Evolutionary conservation across 2,329 filamentous ascomycete genomes (phyloP).

Genomic region (Myriosclerotinia curreyana): DNA sequence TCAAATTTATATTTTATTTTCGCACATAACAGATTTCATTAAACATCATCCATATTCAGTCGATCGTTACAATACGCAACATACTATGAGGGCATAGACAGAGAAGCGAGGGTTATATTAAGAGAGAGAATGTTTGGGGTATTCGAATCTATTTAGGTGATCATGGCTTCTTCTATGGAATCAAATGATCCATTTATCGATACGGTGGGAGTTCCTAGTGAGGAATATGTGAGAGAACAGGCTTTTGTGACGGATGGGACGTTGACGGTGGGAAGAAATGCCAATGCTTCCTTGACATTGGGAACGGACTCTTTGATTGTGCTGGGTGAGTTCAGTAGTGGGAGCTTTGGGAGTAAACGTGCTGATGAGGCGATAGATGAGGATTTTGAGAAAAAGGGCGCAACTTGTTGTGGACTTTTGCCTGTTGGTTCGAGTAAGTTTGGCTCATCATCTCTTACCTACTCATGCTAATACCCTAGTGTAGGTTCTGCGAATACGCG

Average conservation of each 20-base stretch:
- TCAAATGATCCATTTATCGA: slow-evolving; percentile 41
- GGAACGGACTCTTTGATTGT: slow-evolving; percentile 59
- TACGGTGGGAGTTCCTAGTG: slow-evolving; percentile 33
- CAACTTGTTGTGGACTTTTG: slow-evolving; percentile 55
- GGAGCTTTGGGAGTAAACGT: background rate
- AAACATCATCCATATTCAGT: background rate
- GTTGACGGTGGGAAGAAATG: slow-evolving; percentile 54
- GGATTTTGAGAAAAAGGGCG: slow-evolving; percentile 47
- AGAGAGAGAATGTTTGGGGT: slow-evolving; percentile 17
- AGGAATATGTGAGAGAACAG: slow-evolving; percentile 38
- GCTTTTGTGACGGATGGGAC: slow-evolving; percentile 45
- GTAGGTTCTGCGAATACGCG: slow-evolving; percentile 38
- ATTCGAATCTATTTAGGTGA: slow-evolving; percentile 6
- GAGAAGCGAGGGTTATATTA: background rate
- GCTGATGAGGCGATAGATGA: slow-evolving; percentile 46
- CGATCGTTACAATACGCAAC: background rate
- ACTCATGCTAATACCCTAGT: slow-evolving; percentile 11
- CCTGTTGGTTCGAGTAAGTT: slow-evolving; percentile 44
- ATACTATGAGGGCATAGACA: slow-evolving; percentile 11
- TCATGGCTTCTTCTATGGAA: slow-evolving; percentile 20
- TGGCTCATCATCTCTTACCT: slow-evolving; percentile 9
- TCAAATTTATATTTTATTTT: background rate
- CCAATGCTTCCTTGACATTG: slow-evolving; percentile 58
- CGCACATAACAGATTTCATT: background rate
- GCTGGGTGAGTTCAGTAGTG: slow-evolving; percentile 45